phyloP scores from a whole-genome alignment of 352 stramenopile genomes.

The Globisporangium sylvaticum region DNA sequence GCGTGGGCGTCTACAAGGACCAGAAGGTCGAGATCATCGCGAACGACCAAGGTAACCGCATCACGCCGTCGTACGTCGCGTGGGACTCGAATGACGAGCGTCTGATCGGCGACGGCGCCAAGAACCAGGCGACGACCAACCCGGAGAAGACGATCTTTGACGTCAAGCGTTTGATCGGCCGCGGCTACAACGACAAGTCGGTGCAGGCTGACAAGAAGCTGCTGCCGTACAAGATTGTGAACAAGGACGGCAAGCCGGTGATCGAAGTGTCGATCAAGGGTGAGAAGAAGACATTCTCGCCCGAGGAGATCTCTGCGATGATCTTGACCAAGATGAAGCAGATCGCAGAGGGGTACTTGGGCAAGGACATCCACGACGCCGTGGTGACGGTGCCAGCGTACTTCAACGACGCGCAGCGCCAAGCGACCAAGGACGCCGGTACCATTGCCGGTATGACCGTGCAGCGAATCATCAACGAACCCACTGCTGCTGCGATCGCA shows the following conservation, averaged over 20 bases:
- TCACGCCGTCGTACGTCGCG: constrained; percentile 98
- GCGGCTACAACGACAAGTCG: constrained; percentile 95
- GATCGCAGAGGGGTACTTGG: constrained; percentile 57
- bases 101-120: constrained; percentile 97
- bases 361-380: constrained; percentile 30
- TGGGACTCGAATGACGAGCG: constrained; percentile 95
- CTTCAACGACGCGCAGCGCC: constrained; percentile 94
- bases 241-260: constrained; percentile 79
- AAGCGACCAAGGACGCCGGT: constrained; percentile 93
- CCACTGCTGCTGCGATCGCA: constrained; percentile 93
- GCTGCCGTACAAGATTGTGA: constrained; percentile 96
- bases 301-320: constrained; percentile 81
- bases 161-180: constrained; percentile 99
- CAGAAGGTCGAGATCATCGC: constrained; percentile 96
- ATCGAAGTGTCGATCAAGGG: constrained; percentile 27
- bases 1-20: constrained; percentile 92
- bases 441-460: constrained; percentile 92
- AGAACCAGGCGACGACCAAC: constrained; percentile 99
- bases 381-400: constrained; percentile 95
- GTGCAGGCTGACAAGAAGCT: constrained; percentile 98
- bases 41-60: constrained; percentile 97
- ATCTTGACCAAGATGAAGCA: constrained; percentile 74
- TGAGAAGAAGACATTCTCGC: constrained; percentile 60
- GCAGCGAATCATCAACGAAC: constrained; percentile 96
- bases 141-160: constrained; percentile 99